Base-by-base conservation (phyloP, 2,329 filamentous ascomycete species). In the Ophiostoma pallidulum region DNA sequence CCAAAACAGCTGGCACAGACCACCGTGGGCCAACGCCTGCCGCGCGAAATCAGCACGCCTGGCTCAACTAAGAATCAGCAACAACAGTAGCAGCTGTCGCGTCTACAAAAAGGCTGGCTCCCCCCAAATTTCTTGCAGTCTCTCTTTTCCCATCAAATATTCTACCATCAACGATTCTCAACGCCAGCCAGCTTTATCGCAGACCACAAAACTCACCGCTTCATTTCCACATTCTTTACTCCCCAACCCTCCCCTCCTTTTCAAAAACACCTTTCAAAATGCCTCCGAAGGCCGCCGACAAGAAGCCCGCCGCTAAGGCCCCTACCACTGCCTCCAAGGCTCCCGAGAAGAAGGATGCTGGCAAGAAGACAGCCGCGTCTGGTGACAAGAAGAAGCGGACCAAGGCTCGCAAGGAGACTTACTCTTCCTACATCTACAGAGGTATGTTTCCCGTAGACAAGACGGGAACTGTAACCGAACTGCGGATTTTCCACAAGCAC, bases 351-450 rank as follows among this genome's bases (percentile, higher is more conserved):
- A 96, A 97, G 84, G 91, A 97, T 75, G 92, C 91, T 57, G 92
- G 91, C 78, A 98, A 98, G 87, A 98, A 97, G 86, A 97, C 92
- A 42, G 88, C 91, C 52, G 82, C 90, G 54, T 82, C 87, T 66
- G 92, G 92, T 57, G 92, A 97, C 63, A 97, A 97, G 89, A 98
- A 98, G 87, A 98, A 97, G 90, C 88, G 92, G 67, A 94, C 89
- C 77, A 98, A 98, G 90, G 87, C 90, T 59, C 84, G 92, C 75
- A 97, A 97, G 86, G 92, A 98, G 80, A 98, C 92, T n/a, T 98
- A 98, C 79, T 94, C 86, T 60, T 94, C 88, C 48, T 98, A 98
- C 82, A 98, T 98, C 75, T 98, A 97, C 86, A 98, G 97, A 80
- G 92, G 91, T 96, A 66, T 70, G 80, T 31, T 48, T 16, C 22